phyloP scores from a whole-genome alignment of 2,329 filamentous ascomycete species.

The Colletotrichum horii region DNA sequence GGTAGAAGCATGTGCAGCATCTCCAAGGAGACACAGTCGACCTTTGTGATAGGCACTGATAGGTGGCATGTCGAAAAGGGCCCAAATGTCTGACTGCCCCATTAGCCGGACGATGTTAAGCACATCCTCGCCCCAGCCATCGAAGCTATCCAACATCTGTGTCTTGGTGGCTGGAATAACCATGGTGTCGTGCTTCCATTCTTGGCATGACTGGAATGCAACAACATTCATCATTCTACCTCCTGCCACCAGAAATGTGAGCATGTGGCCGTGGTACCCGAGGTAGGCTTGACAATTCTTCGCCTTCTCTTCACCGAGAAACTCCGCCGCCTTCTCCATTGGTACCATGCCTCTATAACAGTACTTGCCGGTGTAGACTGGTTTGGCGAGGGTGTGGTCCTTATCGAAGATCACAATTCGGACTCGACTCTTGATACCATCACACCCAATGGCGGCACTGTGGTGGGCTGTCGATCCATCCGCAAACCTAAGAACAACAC shows the following conservation, averaged over 20 bases:
- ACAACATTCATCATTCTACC: slow-evolving; percentile 62
- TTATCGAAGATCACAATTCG: slow-evolving; percentile 38
- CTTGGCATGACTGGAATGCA: slow-evolving; percentile 35
- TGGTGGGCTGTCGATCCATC: slow-evolving; percentile 42
- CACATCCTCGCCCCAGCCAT: background rate
- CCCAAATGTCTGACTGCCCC: background rate
- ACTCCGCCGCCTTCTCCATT: slow-evolving; percentile 57
- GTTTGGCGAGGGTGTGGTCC: background rate
- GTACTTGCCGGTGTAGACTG: slow-evolving; percentile 53
- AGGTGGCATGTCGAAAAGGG: background rate
- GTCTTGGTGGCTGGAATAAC: background rate
- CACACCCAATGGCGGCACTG: slow-evolving; percentile 38
- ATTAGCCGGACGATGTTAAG: background rate
- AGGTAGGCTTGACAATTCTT: slow-evolving; percentile 29
- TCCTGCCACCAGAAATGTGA: slow-evolving; percentile 64
- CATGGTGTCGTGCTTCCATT: background rate
- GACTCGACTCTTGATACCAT: slow-evolving; percentile 47
- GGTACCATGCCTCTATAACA: slow-evolving; percentile 53
- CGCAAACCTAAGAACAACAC: background rate
- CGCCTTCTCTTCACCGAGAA: slow-evolving; percentile 45
- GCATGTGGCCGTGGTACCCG: slow-evolving; percentile 57
- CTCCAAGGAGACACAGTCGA: background rate
- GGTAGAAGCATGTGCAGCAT: background rate
- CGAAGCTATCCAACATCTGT: background rate
- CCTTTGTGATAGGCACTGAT: background rate